These are phyloP conservation scores for Rostrohypoxylon terebratum DNA, from an alignment of 495 filamentous ascomycete genomes.

Conservation along the genomic window DNA sequence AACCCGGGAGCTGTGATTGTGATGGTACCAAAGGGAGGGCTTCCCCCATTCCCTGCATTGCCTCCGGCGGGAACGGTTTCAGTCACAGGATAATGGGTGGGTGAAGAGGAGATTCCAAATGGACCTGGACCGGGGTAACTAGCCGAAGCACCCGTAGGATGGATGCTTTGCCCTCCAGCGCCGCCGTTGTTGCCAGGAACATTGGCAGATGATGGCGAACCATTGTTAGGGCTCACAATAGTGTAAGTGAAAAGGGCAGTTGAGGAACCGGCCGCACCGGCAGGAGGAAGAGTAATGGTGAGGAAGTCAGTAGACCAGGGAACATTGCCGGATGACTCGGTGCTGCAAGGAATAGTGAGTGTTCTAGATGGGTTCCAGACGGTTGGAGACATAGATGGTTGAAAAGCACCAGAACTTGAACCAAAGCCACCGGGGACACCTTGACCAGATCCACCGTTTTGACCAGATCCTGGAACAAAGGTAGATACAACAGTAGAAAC, in stretches of 20 bases:
- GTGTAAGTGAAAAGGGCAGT: conserved; percentile 44
- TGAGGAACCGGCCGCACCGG: conserved; percentile 24
- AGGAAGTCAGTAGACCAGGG: conserved; percentile 47
- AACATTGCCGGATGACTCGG: conserved; percentile 28
- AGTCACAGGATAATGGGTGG: conserved; percentile 33
- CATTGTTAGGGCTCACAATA: conserved; percentile 41
- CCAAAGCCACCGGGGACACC: conserved; percentile 41
- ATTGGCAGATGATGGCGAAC: conserved; percentile 6
- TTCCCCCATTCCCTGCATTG: conserved; percentile 36
- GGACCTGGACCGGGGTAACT: conserved; percentile 45
- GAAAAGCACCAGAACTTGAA: conserved; percentile 33
- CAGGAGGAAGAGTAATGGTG: conserved; percentile 47
- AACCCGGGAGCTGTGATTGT: conserved; percentile 43
- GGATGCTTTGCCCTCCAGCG: conserved; percentile 41
- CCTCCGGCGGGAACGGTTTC: conserved; percentile 39
- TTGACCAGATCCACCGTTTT: conserved; percentile 19
- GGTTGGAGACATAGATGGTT: conserved; percentile 29
- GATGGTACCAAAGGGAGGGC: conserved; percentile 39
- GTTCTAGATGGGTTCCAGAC: conserved; percentile 44
- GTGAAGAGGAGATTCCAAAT: conserved; percentile 46
- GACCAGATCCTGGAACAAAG: conserved; percentile 30
- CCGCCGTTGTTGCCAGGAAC: conserved; percentile 26
- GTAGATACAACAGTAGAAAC: conserved; percentile 46
- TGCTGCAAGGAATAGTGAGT: conserved; percentile 37
- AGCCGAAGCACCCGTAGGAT: conserved; percentile 31